Evolutionary conservation across 257 asterid genomes (phyloP).

Genomic region (Gentiana macrophylla): DNA sequence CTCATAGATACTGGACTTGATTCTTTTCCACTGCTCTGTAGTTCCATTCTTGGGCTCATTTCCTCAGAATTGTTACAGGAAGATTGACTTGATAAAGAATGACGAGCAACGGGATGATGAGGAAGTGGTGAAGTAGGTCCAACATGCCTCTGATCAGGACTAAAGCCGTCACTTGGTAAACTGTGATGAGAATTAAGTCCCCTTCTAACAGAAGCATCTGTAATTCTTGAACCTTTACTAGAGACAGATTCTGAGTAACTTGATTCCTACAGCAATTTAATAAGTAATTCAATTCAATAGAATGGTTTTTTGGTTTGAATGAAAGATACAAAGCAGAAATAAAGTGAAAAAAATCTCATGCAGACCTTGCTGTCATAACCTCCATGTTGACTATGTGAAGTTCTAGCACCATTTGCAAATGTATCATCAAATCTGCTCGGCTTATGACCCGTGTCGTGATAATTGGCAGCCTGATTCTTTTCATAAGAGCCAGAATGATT

Average conservation of each 20-base stretch:
- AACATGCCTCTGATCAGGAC: conserved; percentile 17
- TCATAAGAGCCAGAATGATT: conserved; percentile 22
- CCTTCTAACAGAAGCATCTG: conserved; percentile 23
- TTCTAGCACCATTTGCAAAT: conserved; percentile 17
- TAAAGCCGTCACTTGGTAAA: conserved; percentile 21
- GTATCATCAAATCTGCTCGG: conserved; percentile 31
- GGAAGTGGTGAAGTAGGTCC: conserved; percentile 29
- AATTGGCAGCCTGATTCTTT: conserved; percentile 21
- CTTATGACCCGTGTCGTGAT: conserved; percentile 19
- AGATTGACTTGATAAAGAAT: conserved; percentile 33
- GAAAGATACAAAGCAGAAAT: conserved; percentile 1
- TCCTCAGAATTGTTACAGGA: conserved; percentile 20
- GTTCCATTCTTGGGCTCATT: conserved; percentile 21
- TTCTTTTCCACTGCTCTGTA: conserved; percentile 21
- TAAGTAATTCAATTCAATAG: not conserved
- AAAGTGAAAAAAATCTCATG: conserved; percentile 6
- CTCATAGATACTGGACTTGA: conserved; percentile 20
- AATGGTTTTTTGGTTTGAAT: not conserved
- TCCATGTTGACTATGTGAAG: conserved; percentile 26
- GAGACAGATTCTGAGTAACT: conserved; percentile 32
- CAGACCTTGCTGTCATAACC: conserved; percentile 44
- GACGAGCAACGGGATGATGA: conserved; percentile 22
- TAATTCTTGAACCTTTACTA: conserved; percentile 18
- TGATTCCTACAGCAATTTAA: conserved; percentile 35
- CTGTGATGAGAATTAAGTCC: conserved; percentile 15